These are phyloP conservation scores for Erodium maritimum DNA, from an alignment of 345 rosid genomes.

Conservation along the genomic window DNA sequence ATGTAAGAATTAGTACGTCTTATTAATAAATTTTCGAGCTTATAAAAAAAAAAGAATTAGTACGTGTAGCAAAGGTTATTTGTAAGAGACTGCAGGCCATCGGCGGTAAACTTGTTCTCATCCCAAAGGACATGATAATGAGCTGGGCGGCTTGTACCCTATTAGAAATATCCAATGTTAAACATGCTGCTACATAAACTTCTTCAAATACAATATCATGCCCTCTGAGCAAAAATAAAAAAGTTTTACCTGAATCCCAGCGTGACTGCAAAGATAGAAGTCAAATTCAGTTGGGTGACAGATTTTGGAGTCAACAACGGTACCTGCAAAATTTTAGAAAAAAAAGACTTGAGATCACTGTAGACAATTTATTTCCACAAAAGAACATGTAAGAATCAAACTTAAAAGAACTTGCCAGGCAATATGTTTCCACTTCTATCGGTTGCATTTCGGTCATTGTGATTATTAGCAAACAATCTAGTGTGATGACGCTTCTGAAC, in stretches of 20 bases:
- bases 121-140: slow-evolving; percentile 96
- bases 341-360: too few relatives aligned
- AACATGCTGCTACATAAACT: too few relatives aligned
- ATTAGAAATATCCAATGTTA: slow-evolving; percentile 2
- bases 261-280: slow-evolving; percentile 89
- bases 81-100: slow-evolving; percentile 75
- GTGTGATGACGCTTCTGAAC: slow-evolving; percentile 98
- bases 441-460: slow-evolving; percentile 43
- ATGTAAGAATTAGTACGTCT: too few relatives aligned
- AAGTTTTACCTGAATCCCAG: slow-evolving; percentile 66
- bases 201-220: neutral
- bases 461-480: slow-evolving; percentile 75
- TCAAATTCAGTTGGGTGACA: slow-evolving; percentile 97
- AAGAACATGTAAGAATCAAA: neutral
- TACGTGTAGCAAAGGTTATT: slow-evolving; percentile 93
- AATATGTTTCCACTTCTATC: slow-evolving; percentile 83
- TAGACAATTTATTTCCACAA: too few relatives aligned
- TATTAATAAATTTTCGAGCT: too few relatives aligned
- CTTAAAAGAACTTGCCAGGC: slow-evolving; percentile 40
- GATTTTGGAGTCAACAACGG: slow-evolving; percentile 87
- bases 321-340: slow-evolving; percentile 31
- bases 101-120: slow-evolving; percentile 84
- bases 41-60: too few relatives aligned
- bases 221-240: neutral
- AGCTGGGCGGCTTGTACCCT: slow-evolving; percentile 97